Base-by-base conservation (phyloP, 768 basidiomycete species). In the Brasilioporus rufonigricans region DNA sequence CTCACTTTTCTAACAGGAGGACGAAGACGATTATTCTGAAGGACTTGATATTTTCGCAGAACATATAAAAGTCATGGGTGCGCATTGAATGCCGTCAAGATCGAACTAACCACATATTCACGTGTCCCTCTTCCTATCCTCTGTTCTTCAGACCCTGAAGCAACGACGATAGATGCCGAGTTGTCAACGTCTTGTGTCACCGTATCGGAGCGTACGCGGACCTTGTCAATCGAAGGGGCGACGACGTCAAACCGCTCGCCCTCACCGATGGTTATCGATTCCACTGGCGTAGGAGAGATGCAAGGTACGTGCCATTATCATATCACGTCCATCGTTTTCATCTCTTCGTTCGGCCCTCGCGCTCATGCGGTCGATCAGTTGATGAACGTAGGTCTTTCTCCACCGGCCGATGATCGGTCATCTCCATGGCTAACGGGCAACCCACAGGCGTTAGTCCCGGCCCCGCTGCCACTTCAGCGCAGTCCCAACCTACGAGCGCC, bases 261-360 rank as follows among this genome's bases (percentile, higher is more conserved):
- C 33, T 66, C 66, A 21, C 59, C 64, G 1, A 68, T 67, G 65
- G 62, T 66, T 8, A 23, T 64, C 35, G 64, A 68, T 51, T 43
- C 35, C 4, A 11, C 41, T 6, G n/a, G 16, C 23, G 1, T 4
- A 18, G 59, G 63, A 10, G 55, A 48, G 0, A 60, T 61, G 56
- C 59, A 61, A 48, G 53, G 66, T 67, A 39, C 1, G 59, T 59
- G 11, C 18, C 27, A 8, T 29, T 21, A 18, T 14, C 18, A 31
- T 12, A 21, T n/a, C 44, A 5, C 32, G 32, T 52, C 33, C 50
- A 18, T 26, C 33, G 13, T 33, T 18, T 6, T 44, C 33, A n/a
- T 19, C 29, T 16, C 31, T 38, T 40, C 31, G 16, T 33, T 12
- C 18, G 9, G 39, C 29, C n/a, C n/a, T n/a, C n/a, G 33, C 18